Evolutionary conservation across 495 filamentous ascomycete genomes (phyloP).

Genomic region (Aspergillus baeticus): DNA sequence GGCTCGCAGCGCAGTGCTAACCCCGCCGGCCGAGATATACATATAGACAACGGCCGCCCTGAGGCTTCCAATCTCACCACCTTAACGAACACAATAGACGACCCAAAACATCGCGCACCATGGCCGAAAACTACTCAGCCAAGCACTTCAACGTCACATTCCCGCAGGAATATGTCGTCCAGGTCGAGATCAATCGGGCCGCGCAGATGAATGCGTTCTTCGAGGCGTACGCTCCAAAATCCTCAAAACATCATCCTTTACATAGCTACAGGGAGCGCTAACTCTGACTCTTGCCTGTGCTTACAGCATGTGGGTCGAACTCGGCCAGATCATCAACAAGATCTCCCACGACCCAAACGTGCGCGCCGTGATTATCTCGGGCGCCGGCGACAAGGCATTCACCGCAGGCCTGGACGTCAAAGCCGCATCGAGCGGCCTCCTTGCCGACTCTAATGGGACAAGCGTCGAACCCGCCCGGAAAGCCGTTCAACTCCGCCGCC

Average conservation of each 20-base stretch:
- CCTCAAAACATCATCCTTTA: conserved; percentile 9
- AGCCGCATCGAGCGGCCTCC: conserved; percentile 47
- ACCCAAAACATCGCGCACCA: not conserved
- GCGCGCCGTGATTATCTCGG: conserved; percentile 78
- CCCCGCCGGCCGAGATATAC: not conserved
- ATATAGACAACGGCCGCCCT: not conserved
- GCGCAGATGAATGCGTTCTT: conserved; percentile 89
- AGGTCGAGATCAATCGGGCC: conserved; percentile 91
- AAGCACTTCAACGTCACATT: conserved; percentile 77
- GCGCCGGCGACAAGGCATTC: conserved; percentile 81
- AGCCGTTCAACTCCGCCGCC: conserved; percentile 60
- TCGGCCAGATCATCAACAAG: conserved; percentile 66
- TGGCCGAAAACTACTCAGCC: conserved; percentile 39
- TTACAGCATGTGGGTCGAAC: conserved; percentile 83
- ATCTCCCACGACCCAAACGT: conserved; percentile 72
- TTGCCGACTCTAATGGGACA: conserved; percentile 16
- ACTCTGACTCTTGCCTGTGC: not conserved
- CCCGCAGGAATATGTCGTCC: conserved; percentile 71
- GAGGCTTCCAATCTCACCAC: not conserved
- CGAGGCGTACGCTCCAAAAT: conserved; percentile 50
- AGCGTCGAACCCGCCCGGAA: conserved; percentile 61
- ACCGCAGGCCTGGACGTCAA: conserved; percentile 79
- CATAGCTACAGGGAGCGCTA: not conserved
- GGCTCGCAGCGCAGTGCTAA: not conserved
- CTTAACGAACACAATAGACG: not conserved